A percentile compares a stretch with the other conserved stretches of the same genome.
Conservation (phyloP, 192 early-diverging fungal species). For the Mortierella claussenii region DNA sequence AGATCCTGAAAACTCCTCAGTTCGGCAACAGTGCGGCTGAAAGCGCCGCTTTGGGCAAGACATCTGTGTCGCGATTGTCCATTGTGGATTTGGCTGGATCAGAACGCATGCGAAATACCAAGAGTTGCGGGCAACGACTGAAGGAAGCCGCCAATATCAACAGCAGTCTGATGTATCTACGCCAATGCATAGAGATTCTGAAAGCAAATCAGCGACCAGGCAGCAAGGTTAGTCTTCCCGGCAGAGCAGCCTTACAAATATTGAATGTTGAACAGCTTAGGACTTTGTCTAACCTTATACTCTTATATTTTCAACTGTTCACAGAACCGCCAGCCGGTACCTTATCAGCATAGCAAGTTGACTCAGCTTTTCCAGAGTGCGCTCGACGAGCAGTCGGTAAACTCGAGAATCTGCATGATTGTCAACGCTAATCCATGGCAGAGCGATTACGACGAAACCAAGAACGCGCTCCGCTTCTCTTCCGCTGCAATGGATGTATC, state of each 20-base stretch:
- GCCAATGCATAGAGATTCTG: conserved; percentile 76
- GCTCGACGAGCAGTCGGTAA: conserved; percentile 58
- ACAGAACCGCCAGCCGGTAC: conserved; percentile 55
- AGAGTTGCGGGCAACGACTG: conserved; percentile 63
- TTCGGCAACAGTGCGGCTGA: conserved; percentile 55
- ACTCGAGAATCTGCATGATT: conserved; percentile 57
- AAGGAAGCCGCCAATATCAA: conserved; percentile 77
- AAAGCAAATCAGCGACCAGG: conserved; percentile 59
- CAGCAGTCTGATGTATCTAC: conserved; percentile 74
- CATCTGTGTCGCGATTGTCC: conserved; percentile 60
- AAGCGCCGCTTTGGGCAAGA: conserved; percentile 49
- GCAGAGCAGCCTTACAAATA: not conserved
- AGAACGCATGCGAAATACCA: conserved; percentile 68
- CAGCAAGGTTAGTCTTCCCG: conserved; percentile 47
- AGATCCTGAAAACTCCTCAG: conserved; percentile 66
- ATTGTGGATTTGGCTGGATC: conserved; percentile 79
- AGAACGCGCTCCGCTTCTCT: conserved; percentile 71
- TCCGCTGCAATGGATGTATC: conserved; percentile 39
- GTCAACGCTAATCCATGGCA: conserved; percentile 72
- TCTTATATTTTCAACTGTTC: not conserved
- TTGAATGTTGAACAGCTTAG: not conserved
- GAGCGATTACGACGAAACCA: conserved; percentile 64
- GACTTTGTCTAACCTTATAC: not conserved
- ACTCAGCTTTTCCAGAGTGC: conserved; percentile 73
- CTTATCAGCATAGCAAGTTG: conserved; percentile 75